Evolutionary conservation across 306 rosid genomes (phyloP).

Genomic region (Myrica gale): DNA sequence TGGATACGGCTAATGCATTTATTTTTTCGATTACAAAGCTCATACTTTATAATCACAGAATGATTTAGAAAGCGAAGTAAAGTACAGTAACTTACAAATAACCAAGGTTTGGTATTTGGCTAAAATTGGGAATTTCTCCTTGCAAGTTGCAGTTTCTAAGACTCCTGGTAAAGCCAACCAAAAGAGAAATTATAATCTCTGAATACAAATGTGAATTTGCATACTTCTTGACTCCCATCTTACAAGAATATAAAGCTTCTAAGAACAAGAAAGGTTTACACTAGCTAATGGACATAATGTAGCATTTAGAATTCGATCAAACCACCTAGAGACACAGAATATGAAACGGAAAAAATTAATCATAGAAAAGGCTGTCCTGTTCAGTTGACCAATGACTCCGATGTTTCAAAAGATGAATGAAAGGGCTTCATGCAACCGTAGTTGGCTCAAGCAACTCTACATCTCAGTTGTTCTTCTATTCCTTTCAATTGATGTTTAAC

Average conservation of each 20-base stretch:
- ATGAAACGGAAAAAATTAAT: background rate
- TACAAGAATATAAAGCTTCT: background rate
- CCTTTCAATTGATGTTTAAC: background rate
- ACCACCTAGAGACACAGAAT: background rate
- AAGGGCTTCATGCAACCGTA: background rate
- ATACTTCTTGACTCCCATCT: background rate
- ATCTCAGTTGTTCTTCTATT: background rate
- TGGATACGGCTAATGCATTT: background rate
- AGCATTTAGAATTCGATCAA: background rate
- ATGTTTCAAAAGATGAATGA: background rate
- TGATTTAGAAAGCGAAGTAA: constrained; percentile 11
- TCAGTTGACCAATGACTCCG: background rate
- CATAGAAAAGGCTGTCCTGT: background rate
- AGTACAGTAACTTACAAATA: constrained; percentile 63
- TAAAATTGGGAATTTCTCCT: constrained; percentile 88
- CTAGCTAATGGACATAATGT: background rate
- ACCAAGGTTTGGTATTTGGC: constrained; percentile 43
- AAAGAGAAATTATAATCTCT: constrained; percentile 11
- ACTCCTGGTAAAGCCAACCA: constrained; percentile 57
- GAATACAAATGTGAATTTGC: background rate
- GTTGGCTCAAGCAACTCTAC: background rate
- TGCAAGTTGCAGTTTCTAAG: constrained; percentile 77
- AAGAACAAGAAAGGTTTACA: background rate
- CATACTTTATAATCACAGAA: background rate
- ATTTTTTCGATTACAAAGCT: background rate